Evolutionary conservation across 2,329 filamentous ascomycete genomes (phyloP).

Genomic region (Boeremia exigua): DNA sequence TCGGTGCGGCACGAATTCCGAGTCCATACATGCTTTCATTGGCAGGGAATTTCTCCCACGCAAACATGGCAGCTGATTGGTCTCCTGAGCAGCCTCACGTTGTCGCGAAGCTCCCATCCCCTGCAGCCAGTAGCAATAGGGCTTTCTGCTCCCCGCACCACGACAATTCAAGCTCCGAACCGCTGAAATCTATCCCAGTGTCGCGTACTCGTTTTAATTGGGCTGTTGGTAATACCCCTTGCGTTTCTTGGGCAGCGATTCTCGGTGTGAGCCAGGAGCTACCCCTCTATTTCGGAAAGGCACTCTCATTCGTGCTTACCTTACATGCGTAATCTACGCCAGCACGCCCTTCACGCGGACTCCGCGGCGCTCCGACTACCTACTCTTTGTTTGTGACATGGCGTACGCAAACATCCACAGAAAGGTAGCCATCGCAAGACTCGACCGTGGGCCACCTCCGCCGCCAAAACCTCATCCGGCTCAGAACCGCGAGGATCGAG

Average conservation of each 20-base stretch:
- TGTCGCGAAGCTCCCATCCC: neutral
- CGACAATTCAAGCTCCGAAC: neutral
- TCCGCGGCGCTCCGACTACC: neutral
- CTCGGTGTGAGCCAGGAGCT: neutral
- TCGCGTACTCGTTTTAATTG: neutral
- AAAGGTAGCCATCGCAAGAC: conserved; percentile 26
- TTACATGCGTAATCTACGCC: neutral
- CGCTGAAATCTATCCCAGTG: neutral
- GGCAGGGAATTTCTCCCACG: too few species aligned
- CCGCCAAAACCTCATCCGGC: conserved; percentile 7
- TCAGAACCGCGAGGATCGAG: conserved; percentile 25
- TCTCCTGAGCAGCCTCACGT: too few species aligned
- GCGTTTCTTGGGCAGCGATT: neutral
- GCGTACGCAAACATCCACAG: neutral
- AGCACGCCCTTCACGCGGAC: neutral
- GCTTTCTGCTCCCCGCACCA: neutral
- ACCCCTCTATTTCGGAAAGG: too few species aligned
- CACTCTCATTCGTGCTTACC: too few species aligned
- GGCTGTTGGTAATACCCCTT: neutral
- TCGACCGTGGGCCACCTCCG: conserved; percentile 12
- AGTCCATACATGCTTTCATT: too few species aligned
- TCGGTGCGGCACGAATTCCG: too few species aligned
- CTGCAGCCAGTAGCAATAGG: neutral
- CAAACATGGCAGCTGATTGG: too few species aligned
- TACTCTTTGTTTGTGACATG: neutral